Evolutionary conservation across 768 basidiomycete species (phyloP).

Genomic region (Podaxis sp.): DNA sequence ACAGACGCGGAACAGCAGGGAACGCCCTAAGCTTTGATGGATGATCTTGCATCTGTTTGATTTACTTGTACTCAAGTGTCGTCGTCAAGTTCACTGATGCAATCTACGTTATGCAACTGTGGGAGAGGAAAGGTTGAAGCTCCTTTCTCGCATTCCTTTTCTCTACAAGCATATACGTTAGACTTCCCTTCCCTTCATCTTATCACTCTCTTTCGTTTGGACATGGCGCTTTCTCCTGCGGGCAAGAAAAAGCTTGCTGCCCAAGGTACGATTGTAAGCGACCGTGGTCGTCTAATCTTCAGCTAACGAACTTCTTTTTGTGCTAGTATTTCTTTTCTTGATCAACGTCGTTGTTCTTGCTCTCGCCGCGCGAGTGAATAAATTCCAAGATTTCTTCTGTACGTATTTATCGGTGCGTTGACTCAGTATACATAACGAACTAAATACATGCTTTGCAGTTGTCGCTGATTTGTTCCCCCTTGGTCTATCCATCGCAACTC

Average conservation of each 20-base stretch:
- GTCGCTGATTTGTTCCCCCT: constrained; percentile 63
- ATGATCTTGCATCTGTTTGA: not conserved
- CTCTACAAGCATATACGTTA: not conserved
- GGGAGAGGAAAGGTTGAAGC: not conserved
- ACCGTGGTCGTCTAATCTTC: not conserved
- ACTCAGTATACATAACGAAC: not conserved
- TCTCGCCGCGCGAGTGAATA: constrained; percentile 52
- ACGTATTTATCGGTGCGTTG: constrained; percentile 18
- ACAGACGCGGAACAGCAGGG: too few relatives aligned
- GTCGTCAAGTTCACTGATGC: too few relatives aligned
- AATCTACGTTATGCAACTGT: too few relatives aligned
- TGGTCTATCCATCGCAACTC: constrained; percentile 52
- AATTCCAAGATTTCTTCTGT: constrained; percentile 64
- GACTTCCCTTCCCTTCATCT: constrained; percentile 11
- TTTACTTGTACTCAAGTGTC: too few relatives aligned
- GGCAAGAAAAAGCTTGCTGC: constrained; percentile 31
- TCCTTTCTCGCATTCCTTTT: not conserved
- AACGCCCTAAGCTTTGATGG: not conserved
- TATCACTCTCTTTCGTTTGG: not conserved
- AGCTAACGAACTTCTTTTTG: not conserved
- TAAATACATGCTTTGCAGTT: constrained; percentile 30
- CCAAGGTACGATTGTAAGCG: constrained; percentile 22
- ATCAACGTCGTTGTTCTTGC: constrained; percentile 52
- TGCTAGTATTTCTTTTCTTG: constrained; percentile 41
- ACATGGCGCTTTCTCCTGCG: constrained; percentile 23